Evolutionary conservation across 169 alveolate species (phyloP), one percentile per base, ranked within the genome.

Genomic region (Plasmodium sp.): DNA sequence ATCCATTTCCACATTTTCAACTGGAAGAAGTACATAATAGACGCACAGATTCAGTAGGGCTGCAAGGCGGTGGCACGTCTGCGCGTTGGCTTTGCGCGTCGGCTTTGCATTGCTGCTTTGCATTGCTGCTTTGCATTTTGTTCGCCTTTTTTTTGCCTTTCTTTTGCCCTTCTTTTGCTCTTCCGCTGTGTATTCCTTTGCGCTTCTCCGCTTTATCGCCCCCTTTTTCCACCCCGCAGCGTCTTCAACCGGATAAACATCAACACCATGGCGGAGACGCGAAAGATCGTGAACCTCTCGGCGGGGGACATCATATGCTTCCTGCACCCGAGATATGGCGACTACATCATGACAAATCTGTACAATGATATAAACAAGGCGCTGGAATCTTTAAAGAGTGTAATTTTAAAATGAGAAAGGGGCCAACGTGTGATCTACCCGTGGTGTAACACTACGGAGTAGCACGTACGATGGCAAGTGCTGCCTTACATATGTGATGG

Each of bases 251-350:
- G 93, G 48, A 86, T 86, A 86, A 86, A 86, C 34, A 86, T 86
- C 27, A 86, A 86, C 45, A 86, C 93, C 36, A 86, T 86, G 93
- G 72, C 93, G 9, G 93, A 86, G 45, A 86, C 93, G 48, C 51
- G 93, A 51, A 95, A 92, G 41, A 92, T 95, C 16, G 62, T 95
- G 51, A 95, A 95, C 45, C 58, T 86, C 16, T 51, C 93, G 5
- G 84, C 93, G 6, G 85, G 93, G 27, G 98, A 97, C 93, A 94
- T 97, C 22, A 95, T 94, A 77, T 97, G 96, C 80, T 97, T 95
- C 86, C 84, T 96, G 83, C 97, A 96, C 75, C 98, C 98, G 18
- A 86, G 97, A 81, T 97, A 96, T 93, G 96, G 97, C 18, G 98
- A 97, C 73, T 97, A 93, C 34, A 81, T 97, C 71, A 81, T 97